phyloP scores from a whole-genome alignment of 305 asterid genomes.

The Fraxinus latifolia region DNA sequence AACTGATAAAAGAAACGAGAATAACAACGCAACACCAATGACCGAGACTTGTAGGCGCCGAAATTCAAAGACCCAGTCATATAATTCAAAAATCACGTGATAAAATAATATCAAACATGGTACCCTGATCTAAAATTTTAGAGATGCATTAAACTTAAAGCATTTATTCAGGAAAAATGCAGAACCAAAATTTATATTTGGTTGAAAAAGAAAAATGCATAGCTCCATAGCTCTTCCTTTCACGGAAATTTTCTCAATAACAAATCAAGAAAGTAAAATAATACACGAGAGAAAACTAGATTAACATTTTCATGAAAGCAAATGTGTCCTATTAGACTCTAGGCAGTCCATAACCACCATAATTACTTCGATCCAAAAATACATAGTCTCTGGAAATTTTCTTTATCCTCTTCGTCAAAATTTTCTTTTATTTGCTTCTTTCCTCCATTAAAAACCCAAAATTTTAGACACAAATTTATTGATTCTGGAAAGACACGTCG shows the following conservation, averaged over 20 bases:
- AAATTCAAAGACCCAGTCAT: not conserved
- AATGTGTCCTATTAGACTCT: not conserved
- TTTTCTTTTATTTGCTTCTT: not conserved
- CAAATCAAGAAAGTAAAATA: not conserved
- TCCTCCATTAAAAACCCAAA: not conserved
- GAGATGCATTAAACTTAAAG: not conserved
- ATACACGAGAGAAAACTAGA: not conserved
- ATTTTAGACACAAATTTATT: not conserved
- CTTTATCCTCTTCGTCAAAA: not conserved
- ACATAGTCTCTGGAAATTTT: not conserved
- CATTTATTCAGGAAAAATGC: not conserved
- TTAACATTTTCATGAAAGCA: not conserved
- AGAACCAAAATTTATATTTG: conserved; percentile 13
- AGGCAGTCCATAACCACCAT: not conserved
- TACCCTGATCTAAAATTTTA: not conserved
- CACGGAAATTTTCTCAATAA: not conserved
- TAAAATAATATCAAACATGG: not conserved
- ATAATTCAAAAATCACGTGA: not conserved
- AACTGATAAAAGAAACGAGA: not conserved
- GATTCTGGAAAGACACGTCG: not conserved
- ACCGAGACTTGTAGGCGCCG: not conserved
- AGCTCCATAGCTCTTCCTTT: not conserved
- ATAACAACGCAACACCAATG: not conserved
- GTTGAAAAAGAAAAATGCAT: not conserved
- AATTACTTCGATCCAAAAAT: not conserved